Evolutionary conservation across 2,329 filamentous ascomycete genomes (phyloP).

Genomic region (Leptographium flavum): DNA sequence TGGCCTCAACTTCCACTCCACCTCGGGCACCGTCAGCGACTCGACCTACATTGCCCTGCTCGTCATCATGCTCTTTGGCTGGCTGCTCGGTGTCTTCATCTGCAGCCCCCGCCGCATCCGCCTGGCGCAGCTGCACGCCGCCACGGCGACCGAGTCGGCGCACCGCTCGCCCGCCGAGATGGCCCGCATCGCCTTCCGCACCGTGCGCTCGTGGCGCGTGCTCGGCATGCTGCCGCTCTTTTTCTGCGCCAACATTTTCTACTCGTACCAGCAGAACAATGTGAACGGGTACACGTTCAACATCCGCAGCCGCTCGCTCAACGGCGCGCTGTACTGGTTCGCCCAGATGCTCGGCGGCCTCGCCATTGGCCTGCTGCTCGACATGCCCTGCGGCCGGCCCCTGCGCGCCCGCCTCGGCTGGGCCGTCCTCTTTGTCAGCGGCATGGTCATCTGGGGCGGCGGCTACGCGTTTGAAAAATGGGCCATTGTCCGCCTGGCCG

Average conservation of each 20-base stretch:
- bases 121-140: conserved; percentile 21
- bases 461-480: conserved; percentile 53
- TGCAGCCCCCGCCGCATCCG: conserved; percentile 30
- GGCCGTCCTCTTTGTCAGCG: conserved; percentile 29
- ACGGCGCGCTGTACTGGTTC: conserved; percentile 40
- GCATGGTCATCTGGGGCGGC: conserved; percentile 40
- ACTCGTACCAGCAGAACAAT: conserved; percentile 40
- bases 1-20: conserved; percentile 26
- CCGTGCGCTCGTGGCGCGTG: conserved; percentile 28
- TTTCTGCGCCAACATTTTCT: conserved; percentile 51
- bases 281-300: conserved; percentile 41
- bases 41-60: conserved; percentile 35
- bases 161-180: conserved; percentile 28
- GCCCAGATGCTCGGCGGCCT: conserved; percentile 40
- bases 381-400: conserved; percentile 25
- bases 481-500: conserved; percentile 24
- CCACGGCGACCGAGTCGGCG: conserved; percentile 23
- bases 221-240: conserved; percentile 63
- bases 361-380: conserved; percentile 29
- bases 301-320: conserved; percentile 39
- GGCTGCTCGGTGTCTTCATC: conserved; percentile 29
- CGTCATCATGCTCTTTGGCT: conserved; percentile 34
- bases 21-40: conserved; percentile 27
- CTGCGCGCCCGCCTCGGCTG: conserved; percentile 31
- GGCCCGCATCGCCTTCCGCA: conserved; percentile 21